Evolutionary conservation across 2,329 filamentous ascomycete species (phyloP).

Genomic region (Hypoxylon sp.): DNA sequence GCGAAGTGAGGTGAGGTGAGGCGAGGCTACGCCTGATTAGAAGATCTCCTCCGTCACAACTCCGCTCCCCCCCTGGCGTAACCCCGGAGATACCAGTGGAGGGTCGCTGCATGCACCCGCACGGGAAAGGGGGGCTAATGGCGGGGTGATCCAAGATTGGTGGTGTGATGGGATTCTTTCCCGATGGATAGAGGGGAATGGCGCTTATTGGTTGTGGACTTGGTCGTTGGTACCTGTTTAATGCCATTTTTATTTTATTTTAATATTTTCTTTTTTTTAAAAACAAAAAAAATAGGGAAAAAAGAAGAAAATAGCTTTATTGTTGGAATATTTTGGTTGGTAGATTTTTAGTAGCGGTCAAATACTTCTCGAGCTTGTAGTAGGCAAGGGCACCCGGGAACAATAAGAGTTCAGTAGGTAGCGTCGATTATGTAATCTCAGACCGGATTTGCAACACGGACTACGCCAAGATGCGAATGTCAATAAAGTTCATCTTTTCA

Average conservation of each 20-base stretch:
- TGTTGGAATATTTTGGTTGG: too few relatives aligned
- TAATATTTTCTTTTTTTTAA: too few relatives aligned
- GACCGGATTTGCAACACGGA: neutral
- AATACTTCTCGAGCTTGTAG: too few relatives aligned
- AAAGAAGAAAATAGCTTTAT: too few relatives aligned
- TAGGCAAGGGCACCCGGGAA: neutral
- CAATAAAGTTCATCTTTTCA: neutral
- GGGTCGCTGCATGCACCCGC: neutral
- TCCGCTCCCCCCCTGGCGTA: neutral
- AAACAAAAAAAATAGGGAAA: too few relatives aligned
- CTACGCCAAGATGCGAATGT: neutral
- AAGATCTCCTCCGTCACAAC: conserved; percentile 2
- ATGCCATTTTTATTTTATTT: too few relatives aligned
- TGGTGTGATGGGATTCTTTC: neutral
- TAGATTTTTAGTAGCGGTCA: too few relatives aligned
- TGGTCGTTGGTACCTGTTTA: neutral
- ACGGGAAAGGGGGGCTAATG: neutral
- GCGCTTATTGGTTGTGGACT: neutral
- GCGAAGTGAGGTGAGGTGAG: neutral
- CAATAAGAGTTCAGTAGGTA: neutral
- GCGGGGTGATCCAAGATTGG: conserved; percentile 1
- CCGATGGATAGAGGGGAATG: neutral
- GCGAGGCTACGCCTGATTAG: neutral
- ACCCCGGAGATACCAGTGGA: neutral
- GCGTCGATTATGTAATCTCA: neutral